Evolutionary conservation across 306 rosid species (phyloP), one percentile per base, ranked within the genome.

Genomic region (barrel medic (Medicago truncatula)): DNA sequence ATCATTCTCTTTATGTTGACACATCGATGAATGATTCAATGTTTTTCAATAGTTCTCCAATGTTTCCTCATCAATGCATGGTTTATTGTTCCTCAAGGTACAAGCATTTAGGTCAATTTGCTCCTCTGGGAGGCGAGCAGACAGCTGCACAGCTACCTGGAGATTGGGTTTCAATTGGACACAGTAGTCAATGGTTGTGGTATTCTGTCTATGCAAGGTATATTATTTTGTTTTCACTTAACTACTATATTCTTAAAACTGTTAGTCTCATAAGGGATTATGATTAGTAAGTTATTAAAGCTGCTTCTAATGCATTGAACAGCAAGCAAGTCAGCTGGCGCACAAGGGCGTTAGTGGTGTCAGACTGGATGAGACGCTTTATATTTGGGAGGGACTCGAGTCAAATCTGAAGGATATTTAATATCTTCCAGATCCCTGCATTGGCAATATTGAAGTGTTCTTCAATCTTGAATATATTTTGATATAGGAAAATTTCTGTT

Each of bases 311-410:
- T 69, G 63, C 12, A 15, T 63, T 78, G 68, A 67, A 79, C 95
- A 94, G 98, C 89, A 94, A 94, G 85, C 98, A 94, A 94, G 97
- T 94, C 34, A 94, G 98, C 85, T 88, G 95, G 98, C 92, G 98
- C 76, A 94, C 93, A 66, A 88, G 98, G 74, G 91, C 92, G 14
- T 75, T 94, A 62, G 98, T 94, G 44, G 76, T 94, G 7, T 17
- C 97, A 34, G 98, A 94, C 85, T 94, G 98, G 98, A 67, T 61
- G 60, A 87, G 90, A 74, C 95, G 98, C 71, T 90, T 86, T 72
- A 68, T 94, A 46, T 94, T 87, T 9, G 98, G 98, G 31, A 90
- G 98, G 78, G 98, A 94, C 81, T 91, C 98, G 1, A 94, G 97
- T 84, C 96, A 87, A 81, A 91, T 80, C 67, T 85, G 80, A 91